phyloP scores from a whole-genome alignment of 352 stramenopile genomes.

The Phytophthora palmivora region DNA sequence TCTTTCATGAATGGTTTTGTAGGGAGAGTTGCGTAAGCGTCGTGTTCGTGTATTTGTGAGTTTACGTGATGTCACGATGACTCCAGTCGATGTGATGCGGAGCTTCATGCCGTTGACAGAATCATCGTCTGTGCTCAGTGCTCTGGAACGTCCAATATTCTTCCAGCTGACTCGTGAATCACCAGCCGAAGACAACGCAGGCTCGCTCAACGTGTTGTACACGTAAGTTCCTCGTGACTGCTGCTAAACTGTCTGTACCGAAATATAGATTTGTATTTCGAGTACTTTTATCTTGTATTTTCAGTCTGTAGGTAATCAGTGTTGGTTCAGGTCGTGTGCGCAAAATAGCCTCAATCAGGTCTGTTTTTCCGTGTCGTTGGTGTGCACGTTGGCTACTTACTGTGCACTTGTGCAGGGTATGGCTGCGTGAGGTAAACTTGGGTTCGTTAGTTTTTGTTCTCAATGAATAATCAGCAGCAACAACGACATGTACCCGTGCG shows the following conservation, averaged over 20 bases:
- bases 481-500: slow-evolving; percentile 14
- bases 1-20: slow-evolving; percentile 11
- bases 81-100: slow-evolving; percentile 48
- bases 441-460: background rate
- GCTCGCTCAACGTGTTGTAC: slow-evolving; percentile 57
- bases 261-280: slow-evolving; percentile 47
- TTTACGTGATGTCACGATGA: slow-evolving; percentile 52
- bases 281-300: slow-evolving; percentile 28
- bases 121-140: slow-evolving; percentile 31
- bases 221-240: slow-evolving; percentile 44
- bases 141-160: slow-evolving; percentile 49
- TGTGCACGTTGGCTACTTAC: background rate
- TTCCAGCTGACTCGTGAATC: slow-evolving; percentile 29
- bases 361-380: background rate
- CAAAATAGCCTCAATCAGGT: slow-evolving; percentile 17
- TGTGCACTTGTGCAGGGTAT: slow-evolving; percentile 16
- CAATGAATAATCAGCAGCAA: slow-evolving; percentile 29
- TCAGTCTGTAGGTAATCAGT: slow-evolving; percentile 6
- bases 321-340: slow-evolving; percentile 11
- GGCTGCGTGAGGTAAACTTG: slow-evolving; percentile 10
- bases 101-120: slow-evolving; percentile 53
- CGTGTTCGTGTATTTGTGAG: slow-evolving; percentile 64
- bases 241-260: slow-evolving; percentile 4
- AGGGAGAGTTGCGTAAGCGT: slow-evolving; percentile 65
- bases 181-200: background rate